phyloP scores from a whole-genome alignment of 2,329 filamentous ascomycete species.

The Seiridium unicorne region DNA sequence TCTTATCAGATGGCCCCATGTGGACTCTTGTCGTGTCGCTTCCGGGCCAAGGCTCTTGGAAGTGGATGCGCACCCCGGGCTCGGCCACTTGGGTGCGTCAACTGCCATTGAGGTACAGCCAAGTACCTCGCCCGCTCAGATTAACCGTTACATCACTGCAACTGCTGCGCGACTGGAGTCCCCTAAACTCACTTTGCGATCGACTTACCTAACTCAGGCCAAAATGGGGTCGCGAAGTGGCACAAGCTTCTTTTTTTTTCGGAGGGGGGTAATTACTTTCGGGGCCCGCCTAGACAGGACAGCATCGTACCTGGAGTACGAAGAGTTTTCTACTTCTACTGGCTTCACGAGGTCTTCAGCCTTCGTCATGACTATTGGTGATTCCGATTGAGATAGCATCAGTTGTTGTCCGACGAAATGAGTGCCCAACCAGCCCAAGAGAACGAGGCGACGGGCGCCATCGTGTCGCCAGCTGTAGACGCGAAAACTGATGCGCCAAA shows the following conservation, averaged over 20 bases:
- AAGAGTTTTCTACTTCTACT: not conserved
- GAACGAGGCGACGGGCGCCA: not conserved
- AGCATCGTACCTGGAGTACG: not conserved
- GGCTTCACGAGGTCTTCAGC: not conserved
- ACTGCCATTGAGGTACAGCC: not conserved
- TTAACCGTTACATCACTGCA: conserved; percentile 4
- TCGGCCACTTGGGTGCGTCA: conserved; percentile 1
- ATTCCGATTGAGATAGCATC: not conserved
- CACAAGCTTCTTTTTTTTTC: not conserved
- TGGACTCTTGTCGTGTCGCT: not conserved
- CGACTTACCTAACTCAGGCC: conserved; percentile 3
- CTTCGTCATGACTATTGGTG: not conserved
- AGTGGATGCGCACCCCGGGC: not conserved
- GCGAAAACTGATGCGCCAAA: not conserved
- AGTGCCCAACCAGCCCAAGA: conserved; percentile 1
- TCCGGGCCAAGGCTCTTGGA: not conserved
- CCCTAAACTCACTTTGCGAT: not conserved
- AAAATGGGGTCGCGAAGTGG: not conserved
- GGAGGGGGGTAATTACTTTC: not conserved
- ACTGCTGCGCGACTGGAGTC: not conserved
- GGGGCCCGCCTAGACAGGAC: not conserved
- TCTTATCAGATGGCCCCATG: conserved; percentile 13
- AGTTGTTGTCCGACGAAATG: not conserved
- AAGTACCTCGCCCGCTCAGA: not conserved
- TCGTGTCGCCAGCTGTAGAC: not conserved